phyloP scores from a whole-genome alignment of 1,284 basidiomycete genomes.

The Pyrrhoderma lamaoense region DNA sequence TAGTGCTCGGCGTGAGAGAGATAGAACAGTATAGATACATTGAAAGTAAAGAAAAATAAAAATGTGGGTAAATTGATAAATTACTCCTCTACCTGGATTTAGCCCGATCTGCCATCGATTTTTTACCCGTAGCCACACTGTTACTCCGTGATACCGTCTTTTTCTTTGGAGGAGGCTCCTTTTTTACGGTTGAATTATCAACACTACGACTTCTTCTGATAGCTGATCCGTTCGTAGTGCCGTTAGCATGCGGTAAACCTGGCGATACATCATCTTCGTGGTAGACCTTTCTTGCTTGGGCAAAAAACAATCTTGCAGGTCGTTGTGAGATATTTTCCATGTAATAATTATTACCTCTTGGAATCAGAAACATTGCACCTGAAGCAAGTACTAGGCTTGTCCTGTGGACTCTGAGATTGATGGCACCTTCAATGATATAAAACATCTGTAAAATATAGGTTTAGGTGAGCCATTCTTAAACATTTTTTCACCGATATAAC shows the following conservation, averaged over 20 bases:
- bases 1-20: too few relatives aligned
- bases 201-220: neutral
- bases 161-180: neutral
- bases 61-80: too few relatives aligned
- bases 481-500: constrained; percentile 27
- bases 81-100: too few relatives aligned
- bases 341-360: constrained; percentile 86
- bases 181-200: neutral
- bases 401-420: constrained; percentile 78
- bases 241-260: neutral
- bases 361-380: constrained; percentile 87
- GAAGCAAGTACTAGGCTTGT: constrained; percentile 72
- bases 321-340: constrained; percentile 83
- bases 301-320: constrained; percentile 84
- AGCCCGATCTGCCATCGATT: too few relatives aligned
- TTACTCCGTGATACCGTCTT: neutral
- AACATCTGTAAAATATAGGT: constrained; percentile 55
- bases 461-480: neutral
- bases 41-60: too few relatives aligned
- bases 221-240: neutral
- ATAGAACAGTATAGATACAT: too few relatives aligned
- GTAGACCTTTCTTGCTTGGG: constrained; percentile 77
- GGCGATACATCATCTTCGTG: constrained; percentile 27
- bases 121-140: too few relatives aligned
- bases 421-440: constrained; percentile 81